phyloP scores from a whole-genome alignment of 2,329 filamentous ascomycete genomes.

The Hysterium pulicare region DNA sequence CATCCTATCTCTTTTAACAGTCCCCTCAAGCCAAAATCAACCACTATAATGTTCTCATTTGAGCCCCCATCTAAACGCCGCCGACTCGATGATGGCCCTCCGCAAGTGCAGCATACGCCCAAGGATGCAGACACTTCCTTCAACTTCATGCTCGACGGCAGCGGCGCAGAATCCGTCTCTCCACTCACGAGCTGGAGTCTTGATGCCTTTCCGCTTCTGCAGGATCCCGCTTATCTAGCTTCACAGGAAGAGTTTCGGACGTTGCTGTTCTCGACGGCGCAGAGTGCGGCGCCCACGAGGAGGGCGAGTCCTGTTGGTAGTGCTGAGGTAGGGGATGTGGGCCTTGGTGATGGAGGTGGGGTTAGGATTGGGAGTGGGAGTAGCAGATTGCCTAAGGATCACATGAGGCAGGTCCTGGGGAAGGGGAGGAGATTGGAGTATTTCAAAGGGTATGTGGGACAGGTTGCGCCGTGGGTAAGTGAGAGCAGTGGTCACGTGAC shows the following conservation, averaged over 20 bases:
- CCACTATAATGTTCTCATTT: too few species aligned
- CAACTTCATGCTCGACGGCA: neutral
- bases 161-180: conserved; percentile 7
- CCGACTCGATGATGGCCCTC: neutral
- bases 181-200: conserved; percentile 23
- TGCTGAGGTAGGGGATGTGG: neutral
- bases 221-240: conserved; percentile 25
- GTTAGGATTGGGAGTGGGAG: neutral
- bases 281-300: conserved; percentile 23
- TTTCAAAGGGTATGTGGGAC: conserved; percentile 27
- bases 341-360: neutral
- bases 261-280: conserved; percentile 27
- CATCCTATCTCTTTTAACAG: too few species aligned
- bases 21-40: too few species aligned
- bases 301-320: conserved; percentile 15
- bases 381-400: conserved; percentile 3
- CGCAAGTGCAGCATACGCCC: neutral
- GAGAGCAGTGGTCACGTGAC: neutral
- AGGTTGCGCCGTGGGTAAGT: conserved; percentile 27
- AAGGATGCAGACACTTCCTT: neutral
- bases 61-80: neutral
- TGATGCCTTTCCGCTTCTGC: conserved; percentile 20
- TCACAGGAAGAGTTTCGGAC: conserved; percentile 26
- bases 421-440: conserved; percentile 23
- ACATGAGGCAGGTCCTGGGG: conserved; percentile 19